Base-by-base conservation (phyloP, 768 basidiomycete species). In the Pleurotus citrinopileatus region DNA sequence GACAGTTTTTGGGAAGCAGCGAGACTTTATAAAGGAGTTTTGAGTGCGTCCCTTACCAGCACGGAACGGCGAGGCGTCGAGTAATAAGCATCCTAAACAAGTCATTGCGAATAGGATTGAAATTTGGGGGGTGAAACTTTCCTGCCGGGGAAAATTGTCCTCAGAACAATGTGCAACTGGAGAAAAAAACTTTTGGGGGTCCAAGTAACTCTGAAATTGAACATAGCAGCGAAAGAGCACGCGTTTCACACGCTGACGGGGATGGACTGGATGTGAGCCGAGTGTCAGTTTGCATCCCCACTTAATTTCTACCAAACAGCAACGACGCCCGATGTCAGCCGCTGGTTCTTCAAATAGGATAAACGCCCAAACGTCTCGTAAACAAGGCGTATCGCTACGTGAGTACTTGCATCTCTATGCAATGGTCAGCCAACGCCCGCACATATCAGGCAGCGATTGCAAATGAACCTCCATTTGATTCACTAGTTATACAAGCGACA, bases 401-500 rank as follows among this genome's bases (percentile, higher is more conserved):
- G n/a, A n/a, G n/a, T n/a, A n/a, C n/a, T n/a, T n/a, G n/a, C n/a
- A n/a, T n/a, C n/a, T n/a, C n/a, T n/a, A n/a, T n/a, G n/a, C n/a
- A n/a, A n/a, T n/a, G n/a, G 38, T 40, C 38, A 40, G 38, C 12
- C 38, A 40, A 32, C 29, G 6, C 7, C 13, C 13, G 26, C n/a
- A 36, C 17, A 51, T 34, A 9, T 28, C 20, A 15, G 32, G 23
- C 10, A 51, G 22, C 4, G 23, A 34, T 22, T 51, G 48, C 20
- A 51, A 13, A 51, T 36, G 29, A 37, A 51, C 34, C 34, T 5
- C 34, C 29, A 37, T 36, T 12, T 20, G 38, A 51, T 22, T 37
- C 48, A 51, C 34, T 51, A 51, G 12, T 51, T 25, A 51, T 51
- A 51, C 48, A 51, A n/a, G 32, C 19, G 23, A 51, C 48, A 36